These are phyloP conservation scores for Lentinula novae-zelandiae DNA, from an alignment of 1,284 basidiomycete species.

Conservation along the genomic window DNA sequence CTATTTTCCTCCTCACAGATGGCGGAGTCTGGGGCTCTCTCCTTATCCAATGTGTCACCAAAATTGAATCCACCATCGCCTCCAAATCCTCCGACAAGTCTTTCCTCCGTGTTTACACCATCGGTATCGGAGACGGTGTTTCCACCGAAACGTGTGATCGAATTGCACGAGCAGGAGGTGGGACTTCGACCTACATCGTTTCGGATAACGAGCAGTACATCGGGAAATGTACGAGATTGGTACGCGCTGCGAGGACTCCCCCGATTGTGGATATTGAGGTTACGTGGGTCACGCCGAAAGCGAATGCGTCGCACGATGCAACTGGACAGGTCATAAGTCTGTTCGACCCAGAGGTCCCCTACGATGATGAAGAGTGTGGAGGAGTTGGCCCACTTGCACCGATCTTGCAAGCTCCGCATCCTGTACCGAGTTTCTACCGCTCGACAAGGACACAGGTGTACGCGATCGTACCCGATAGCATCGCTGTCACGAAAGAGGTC, in stretches of 20 bases:
- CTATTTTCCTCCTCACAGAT: conserved; percentile 52
- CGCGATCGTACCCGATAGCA: conserved; percentile 34
- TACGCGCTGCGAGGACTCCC: conserved; percentile 44
- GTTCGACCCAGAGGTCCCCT: background rate
- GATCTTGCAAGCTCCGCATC: conserved; percentile 42
- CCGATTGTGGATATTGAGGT: conserved; percentile 40
- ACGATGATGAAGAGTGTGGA: background rate
- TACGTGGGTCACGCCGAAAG: conserved; percentile 41
- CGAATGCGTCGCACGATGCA: background rate
- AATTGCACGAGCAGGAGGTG: conserved; percentile 48
- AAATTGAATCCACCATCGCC: background rate
- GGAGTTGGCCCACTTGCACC: conserved; percentile 26
- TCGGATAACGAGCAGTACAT: conserved; percentile 38
- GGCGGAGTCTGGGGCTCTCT: conserved; percentile 31
- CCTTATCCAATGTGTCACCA: background rate
- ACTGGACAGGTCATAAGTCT: background rate
- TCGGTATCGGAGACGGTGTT: conserved; percentile 49
- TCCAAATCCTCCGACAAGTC: conserved; percentile 15
- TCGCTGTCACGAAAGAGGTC: conserved; percentile 24
- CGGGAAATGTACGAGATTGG: conserved; percentile 42
- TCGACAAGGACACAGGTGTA: conserved; percentile 43
- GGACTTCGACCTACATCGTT: conserved; percentile 40
- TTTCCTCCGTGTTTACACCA: conserved; percentile 45
- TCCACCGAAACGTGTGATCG: conserved; percentile 47
- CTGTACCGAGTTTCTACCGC: conserved; percentile 37